Evolutionary conservation across 2,329 filamentous ascomycete species (phyloP), one percentile per base, ranked within the genome.

Genomic region (Claviceps maximensis): DNA sequence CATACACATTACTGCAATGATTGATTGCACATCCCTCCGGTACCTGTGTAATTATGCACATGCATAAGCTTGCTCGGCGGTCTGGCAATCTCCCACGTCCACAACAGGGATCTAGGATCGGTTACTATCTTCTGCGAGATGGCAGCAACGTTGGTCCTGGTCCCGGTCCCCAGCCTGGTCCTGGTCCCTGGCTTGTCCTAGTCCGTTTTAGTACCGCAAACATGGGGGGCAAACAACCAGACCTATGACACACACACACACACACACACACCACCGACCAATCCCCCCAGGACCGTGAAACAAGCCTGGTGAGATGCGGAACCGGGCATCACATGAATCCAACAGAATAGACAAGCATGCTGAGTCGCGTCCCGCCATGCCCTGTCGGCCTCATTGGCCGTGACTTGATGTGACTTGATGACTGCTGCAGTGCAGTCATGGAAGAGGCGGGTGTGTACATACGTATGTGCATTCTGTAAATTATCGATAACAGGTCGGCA

Each of bases 321-420:
- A 33, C 13, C 33, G 10, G 33, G 33, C 33, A 36, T 36, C 33
- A 15, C 33, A 36, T 15, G 1, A 10, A 36, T 29, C 27, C n/a
- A n/a, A n/a, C n/a, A n/a, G n/a, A n/a, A n/a, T n/a, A n/a, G 31
- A 49, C 47, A 38, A 23, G 47, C 47, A 49, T 49, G n/a, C 33
- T 49, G 47, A 49, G 47, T 49, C 47, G 31, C 21, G 47, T 40
- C 21, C 21, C 31, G 47, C n/a, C 4, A 31, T 25, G 12, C 27
- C 17, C 46, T 19, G 25, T 31, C 25, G 13, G 46, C 15, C 29
- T 33, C 15, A 6, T 47, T 31, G 4, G 13, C 45, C 45, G 17
- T 47, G 46, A 33, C n/a, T 47, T 33, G 29, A 48, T 21, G 46
- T n/a, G n/a, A n/a, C n/a, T n/a, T n/a, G n/a, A n/a, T n/a, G n/a